phyloP scores from a whole-genome alignment of 176 grass and related monocot genomes.

The Triticum aestivum region DNA sequence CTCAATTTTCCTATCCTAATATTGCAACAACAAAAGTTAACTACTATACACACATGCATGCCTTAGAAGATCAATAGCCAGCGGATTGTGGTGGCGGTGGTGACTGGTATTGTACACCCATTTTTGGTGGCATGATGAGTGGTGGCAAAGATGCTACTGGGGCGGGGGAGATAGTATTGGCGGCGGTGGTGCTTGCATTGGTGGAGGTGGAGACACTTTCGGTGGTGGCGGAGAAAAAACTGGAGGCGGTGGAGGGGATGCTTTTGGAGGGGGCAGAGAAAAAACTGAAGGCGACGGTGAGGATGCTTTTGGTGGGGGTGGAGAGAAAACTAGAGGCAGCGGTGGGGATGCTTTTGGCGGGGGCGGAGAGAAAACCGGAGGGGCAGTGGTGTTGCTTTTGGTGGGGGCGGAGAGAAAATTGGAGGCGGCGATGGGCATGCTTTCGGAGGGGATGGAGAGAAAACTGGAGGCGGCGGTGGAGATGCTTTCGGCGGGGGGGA shows the following conservation, averaged over 20 bases:
- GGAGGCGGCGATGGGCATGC: background rate
- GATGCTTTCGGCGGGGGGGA: background rate
- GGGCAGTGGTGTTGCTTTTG: background rate
- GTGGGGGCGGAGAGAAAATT: background rate
- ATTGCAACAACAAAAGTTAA: background rate
- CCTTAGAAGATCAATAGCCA: slow-evolving; percentile 11
- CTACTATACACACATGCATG: slow-evolving; percentile 5
- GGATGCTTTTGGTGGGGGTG: no score
- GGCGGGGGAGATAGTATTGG: background rate
- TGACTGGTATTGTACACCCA: slow-evolving; percentile 21
- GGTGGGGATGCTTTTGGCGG: background rate
- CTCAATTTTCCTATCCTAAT: background rate
- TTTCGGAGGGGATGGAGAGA: background rate
- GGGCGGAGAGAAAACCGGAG: background rate
- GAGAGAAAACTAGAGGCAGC: background rate
- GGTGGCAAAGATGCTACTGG: background rate
- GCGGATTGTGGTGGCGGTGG: slow-evolving; percentile 15
- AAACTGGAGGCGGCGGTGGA: background rate
- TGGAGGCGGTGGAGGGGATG: background rate
- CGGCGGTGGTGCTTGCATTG: background rate
- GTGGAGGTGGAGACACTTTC: background rate
- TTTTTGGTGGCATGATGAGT: background rate
- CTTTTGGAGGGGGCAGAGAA: background rate
- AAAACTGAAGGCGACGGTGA: background rate
- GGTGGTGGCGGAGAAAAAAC: background rate